Conservation (phyloP, 78 protist species). For the Mastigamoeba balamuthi region DNA sequence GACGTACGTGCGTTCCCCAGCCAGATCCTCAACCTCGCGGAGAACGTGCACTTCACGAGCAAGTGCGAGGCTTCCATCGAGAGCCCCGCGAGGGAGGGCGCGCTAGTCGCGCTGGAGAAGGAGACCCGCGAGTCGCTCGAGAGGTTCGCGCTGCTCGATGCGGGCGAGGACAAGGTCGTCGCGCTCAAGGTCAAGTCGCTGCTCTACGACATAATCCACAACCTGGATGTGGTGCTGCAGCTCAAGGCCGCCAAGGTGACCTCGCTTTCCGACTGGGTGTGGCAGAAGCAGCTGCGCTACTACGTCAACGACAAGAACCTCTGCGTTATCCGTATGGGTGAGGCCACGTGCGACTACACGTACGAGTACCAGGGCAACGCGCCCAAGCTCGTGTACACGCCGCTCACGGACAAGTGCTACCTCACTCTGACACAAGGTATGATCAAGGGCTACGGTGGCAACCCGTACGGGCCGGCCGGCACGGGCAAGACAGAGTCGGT, state of each 20-base stretch:
- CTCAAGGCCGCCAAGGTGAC: not conserved
- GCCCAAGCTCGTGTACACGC: constrained; percentile 92
- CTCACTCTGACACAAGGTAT: constrained; percentile 76
- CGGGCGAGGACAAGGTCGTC: constrained; percentile 10
- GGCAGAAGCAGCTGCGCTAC: not conserved
- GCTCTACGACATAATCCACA: constrained; percentile 76
- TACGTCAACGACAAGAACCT: not conserved
- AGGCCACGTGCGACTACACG: constrained; percentile 78
- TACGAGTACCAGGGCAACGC: constrained; percentile 94
- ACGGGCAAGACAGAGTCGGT: constrained; percentile 98
- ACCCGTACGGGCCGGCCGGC: constrained; percentile 97
- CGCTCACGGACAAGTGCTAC: constrained; percentile 83
- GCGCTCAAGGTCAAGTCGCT: constrained; percentile 58
- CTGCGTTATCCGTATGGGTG: constrained; percentile 66
- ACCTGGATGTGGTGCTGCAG: constrained; percentile 63
- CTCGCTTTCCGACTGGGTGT: not conserved
- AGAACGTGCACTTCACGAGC: constrained; percentile 33
- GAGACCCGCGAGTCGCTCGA: not conserved
- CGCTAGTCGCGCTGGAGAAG: not conserved
- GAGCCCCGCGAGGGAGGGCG: not conserved
- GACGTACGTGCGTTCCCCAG: constrained; percentile 30
- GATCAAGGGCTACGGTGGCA: constrained; percentile 80
- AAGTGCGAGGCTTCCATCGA: constrained; percentile 32
- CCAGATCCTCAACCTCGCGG: constrained; percentile 49
- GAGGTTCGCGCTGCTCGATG: not conserved